Conservation (phyloP, 768 basidiomycete genomes). For the Lentinula boryana region DNA sequence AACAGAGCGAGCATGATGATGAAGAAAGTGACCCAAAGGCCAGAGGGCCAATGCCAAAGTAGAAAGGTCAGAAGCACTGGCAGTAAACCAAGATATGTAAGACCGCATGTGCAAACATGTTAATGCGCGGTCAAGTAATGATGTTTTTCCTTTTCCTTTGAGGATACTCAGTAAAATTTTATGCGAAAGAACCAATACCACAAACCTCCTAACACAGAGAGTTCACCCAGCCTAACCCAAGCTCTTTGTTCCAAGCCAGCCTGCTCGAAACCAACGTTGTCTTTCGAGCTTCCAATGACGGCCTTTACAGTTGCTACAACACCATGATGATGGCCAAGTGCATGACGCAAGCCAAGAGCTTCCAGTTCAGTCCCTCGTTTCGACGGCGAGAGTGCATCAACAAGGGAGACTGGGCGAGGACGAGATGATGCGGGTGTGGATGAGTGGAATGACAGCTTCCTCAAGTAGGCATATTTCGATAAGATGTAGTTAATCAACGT, state of each 20-base stretch:
- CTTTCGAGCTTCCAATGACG: conserved; percentile 15
- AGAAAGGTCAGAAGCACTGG: conserved; percentile 41
- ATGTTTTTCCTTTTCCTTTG: conserved; percentile 16
- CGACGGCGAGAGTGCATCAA: conserved; percentile 23
- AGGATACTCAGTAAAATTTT: conserved; percentile 8
- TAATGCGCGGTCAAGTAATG: conserved; percentile 38
- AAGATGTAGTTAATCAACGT: not conserved
- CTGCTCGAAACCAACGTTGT: conserved; percentile 25
- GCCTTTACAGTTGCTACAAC: not conserved
- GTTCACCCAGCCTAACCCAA: conserved; percentile 47
- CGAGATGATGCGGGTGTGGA: conserved; percentile 4
- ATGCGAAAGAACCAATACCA: not conserved
- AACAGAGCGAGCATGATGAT: conserved; percentile 35
- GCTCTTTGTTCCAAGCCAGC: conserved; percentile 39
- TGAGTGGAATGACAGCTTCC: not conserved
- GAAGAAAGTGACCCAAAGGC: conserved; percentile 31
- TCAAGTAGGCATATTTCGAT: not conserved
- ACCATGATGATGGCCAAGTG: conserved; percentile 21
- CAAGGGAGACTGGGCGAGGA: conserved; percentile 18
- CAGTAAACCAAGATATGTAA: conserved; percentile 30
- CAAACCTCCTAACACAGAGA: conserved; percentile 27
- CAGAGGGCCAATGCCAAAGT: conserved; percentile 54
- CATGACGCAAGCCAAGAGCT: conserved; percentile 27
- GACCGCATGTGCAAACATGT: conserved; percentile 49
- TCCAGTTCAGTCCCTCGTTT: conserved; percentile 32